A percentile compares a stretch with the other conserved stretches of the same genome.
These are phyloP conservation scores for Aspergillus haitiensis DNA, from an alignment of 495 filamentous ascomycete genomes.

Conservation along the genomic window DNA sequence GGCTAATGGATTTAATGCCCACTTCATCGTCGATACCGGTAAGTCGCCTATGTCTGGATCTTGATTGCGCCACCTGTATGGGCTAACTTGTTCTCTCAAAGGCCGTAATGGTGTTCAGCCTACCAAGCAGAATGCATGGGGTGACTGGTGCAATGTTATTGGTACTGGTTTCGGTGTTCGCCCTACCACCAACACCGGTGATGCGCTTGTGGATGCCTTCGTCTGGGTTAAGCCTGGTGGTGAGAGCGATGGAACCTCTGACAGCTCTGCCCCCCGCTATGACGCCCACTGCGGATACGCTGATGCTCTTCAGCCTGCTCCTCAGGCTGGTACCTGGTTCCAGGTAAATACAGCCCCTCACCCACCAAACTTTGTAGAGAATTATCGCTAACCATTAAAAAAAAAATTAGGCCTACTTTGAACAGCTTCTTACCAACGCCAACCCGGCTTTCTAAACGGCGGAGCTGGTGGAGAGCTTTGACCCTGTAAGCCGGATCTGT, in stretches of 20 bases:
- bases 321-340: constrained; percentile 78
- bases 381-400: neutral
- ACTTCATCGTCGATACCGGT: constrained; percentile 70
- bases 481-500: too few species aligned
- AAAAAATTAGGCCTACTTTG: neutral
- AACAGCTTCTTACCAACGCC: neutral
- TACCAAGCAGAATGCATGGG: constrained; percentile 63
- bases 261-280: constrained; percentile 61
- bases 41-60: constrained; percentile 8
- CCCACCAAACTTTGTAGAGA: neutral
- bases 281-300: constrained; percentile 69
- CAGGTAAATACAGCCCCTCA: constrained; percentile 31
- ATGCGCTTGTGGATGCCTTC: constrained; percentile 67
- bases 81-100: constrained; percentile 11
- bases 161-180: constrained; percentile 73
- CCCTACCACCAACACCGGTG: constrained; percentile 61
- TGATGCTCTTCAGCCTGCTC: constrained; percentile 62
- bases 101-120: constrained; percentile 68
- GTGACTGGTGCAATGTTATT: constrained; percentile 84
- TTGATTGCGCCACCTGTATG: neutral
- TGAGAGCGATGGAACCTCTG: constrained; percentile 74
- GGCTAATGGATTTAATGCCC: constrained; percentile 63
- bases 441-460: neutral
- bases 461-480: too few species aligned
- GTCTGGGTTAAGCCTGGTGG: constrained; percentile 86